Base-by-base conservation (phyloP, 2,329 filamentous ascomycete species). In the Hymenotorrendiella dingleyae region DNA sequence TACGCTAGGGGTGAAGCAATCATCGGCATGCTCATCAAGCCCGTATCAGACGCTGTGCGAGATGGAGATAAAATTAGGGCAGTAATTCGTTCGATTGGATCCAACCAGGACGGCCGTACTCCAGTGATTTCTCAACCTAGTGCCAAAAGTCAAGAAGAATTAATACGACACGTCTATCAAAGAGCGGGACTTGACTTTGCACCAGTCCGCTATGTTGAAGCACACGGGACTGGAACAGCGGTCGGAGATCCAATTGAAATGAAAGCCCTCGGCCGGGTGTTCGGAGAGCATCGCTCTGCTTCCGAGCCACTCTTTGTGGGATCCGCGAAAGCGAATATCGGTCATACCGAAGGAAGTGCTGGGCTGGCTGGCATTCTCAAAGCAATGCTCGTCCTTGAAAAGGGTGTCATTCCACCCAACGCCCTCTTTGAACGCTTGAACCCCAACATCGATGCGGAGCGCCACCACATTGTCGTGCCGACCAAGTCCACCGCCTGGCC, bases 1-100 rank as follows among this genome's bases (percentile, higher is more conserved):
- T 73, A 72, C 40, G 64, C 55, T 0, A 59, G 69, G 7, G 70
- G 68, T 1, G 71, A 74, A 48, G 71, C 64, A 5, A 54, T 65
- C 11, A 65, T 55, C 2, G 54, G 58, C 29, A 26, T 73, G 5
- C 39, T 72, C 0, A 38, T 73, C 8, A 71, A 72, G 59, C 69
- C 68, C 1, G 61, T 41, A 9, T 12, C 27, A 8, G 16, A 19
- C 4, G 69, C 69, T 1, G 24, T 71, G 6, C 52, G 55, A 14
- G 65, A 69, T 28, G 57, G 59, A 3, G 64, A 73, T 48, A 55
- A 56, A 0, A 66, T 73, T 16, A 60, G 65, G 3, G 66, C 65
- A 5, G 55, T 72, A 2, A 69, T 73, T 20, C 54, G 63, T 12
- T 61, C 54, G 0, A 65, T 61, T 7, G 66, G 62, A 8, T 50